Evolutionary conservation across 805 yeast species (phyloP), one percentile per base, ranked within the genome.

Genomic region (Tetrapisispora phaffii): DNA sequence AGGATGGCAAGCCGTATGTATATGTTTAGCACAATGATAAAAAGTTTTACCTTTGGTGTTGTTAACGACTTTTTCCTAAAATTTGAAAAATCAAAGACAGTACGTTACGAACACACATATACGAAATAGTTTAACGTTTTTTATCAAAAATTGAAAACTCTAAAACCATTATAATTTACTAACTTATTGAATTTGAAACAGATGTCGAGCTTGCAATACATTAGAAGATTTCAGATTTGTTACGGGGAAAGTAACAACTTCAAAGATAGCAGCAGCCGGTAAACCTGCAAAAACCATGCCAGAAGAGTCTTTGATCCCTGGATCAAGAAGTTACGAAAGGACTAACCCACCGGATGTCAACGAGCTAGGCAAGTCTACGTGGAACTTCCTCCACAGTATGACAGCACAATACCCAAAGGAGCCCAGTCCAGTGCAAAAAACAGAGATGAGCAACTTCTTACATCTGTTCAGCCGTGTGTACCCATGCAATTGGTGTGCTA

Each of bases 401-500:
- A 96, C 96, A 0, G 96, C 97, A 0, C 76, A 76, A 16, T 93
- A 87, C 57, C 97, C 98, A 0, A 80, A 73, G 34, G 34, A 34
- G n/a, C 94, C 98, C 1, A 57, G 75, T 4, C 56, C 55, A 2
- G 65, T 66, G 22, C 79, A 88, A 53, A 89, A 89, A 64, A 53
- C 62, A 4, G 95, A 87, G 49, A 76, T 90, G 80, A 68, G 66
- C 40, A 74, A 76, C 41, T 89, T 93, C 52, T 59, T 93, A 42
- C 67, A 66, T 3, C 66, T 85, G 2, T 86, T 93, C 57, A 79
- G 93, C 3, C 77, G 78, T 48, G 70, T 90, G 28, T 93, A 90
- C 58, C 98, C 98, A 2, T 90, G 98, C 63, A 82, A 89, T 84
- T 80, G 78, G 69, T 90, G 97, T 68, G 96, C 95, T 0, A 75